These are phyloP conservation scores for Aspergillus ustus DNA, from an alignment of 2,329 filamentous ascomycete species.

Conservation along the genomic window DNA sequence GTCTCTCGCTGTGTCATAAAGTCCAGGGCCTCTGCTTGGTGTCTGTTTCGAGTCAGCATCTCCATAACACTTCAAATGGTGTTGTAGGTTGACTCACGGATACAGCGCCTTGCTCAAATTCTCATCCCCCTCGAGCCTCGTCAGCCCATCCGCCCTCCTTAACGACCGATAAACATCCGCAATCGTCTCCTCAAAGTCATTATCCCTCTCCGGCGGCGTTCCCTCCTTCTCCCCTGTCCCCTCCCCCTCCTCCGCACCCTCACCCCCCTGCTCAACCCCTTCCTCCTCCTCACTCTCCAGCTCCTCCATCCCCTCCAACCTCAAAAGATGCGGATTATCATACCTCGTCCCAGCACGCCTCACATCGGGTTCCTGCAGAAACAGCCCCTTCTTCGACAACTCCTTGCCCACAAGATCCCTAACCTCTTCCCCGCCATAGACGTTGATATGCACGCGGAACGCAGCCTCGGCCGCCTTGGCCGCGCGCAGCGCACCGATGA, in stretches of 20 bases:
- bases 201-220: neutral
- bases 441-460: conserved; percentile 8
- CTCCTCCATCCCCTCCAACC: neutral
- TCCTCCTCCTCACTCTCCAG: neutral
- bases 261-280: neutral
- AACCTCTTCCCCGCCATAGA: conserved; percentile 1
- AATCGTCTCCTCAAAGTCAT: conserved; percentile 4
- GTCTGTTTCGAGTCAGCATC: too few species aligned
- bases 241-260: neutral
- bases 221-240: neutral
- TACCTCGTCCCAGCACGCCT: neutral
- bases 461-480: conserved; percentile 4
- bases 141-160: neutral
- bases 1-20: conserved; percentile 12
- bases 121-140: neutral
- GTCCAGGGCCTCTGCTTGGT: conserved; percentile 9
- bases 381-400: neutral
- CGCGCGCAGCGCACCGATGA: neutral
- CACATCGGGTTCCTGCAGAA: conserved; percentile 2
- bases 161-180: neutral
- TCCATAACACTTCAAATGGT: too few species aligned
- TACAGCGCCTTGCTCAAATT: neutral
- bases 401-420: neutral
- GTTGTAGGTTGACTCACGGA: too few species aligned
- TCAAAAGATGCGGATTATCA: conserved; percentile 10